Conservation (phyloP, 352 stramenopile species). For the Pythium diclinum region DNA sequence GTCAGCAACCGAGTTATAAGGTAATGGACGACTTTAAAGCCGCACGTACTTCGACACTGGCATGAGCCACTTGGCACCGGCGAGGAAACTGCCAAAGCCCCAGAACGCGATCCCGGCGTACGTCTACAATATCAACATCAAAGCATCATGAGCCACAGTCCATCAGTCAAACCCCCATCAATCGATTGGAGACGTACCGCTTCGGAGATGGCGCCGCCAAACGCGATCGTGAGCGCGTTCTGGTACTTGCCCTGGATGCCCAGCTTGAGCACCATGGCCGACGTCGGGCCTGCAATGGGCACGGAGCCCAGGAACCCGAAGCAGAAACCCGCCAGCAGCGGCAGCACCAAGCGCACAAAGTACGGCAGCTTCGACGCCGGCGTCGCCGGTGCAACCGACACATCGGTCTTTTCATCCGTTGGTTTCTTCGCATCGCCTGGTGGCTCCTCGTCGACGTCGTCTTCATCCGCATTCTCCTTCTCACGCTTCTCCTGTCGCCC, state of each 20-base stretch:
- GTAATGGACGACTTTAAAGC: background rate
- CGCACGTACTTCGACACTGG: conserved; percentile 79
- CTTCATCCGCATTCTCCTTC: background rate
- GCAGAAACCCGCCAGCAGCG: conserved; percentile 72
- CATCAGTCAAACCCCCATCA: background rate
- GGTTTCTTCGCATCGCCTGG: background rate
- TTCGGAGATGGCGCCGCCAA: conserved; percentile 82
- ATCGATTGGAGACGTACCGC: conserved; percentile 36
- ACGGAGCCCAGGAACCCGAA: conserved; percentile 87
- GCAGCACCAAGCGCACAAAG: conserved; percentile 61
- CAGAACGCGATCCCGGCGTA: conserved; percentile 88
- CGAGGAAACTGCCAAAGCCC: conserved; percentile 87
- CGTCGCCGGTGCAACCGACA: background rate
- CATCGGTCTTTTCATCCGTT: background rate
- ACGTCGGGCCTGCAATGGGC: conserved; percentile 78
- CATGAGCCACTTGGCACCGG: conserved; percentile 76
- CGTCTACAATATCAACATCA: conserved; percentile 33
- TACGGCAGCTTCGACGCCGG: conserved; percentile 35
- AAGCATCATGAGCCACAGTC: background rate
- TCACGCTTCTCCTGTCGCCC: conserved; percentile 1
- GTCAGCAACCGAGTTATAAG: too few species aligned
- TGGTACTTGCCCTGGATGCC: conserved; percentile 86
- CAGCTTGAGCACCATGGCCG: conserved; percentile 85
- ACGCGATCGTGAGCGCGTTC: conserved; percentile 70
- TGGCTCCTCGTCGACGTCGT: background rate